Conservation (phyloP, 2,329 filamentous ascomycete species). For the Colletotrichum musae region DNA sequence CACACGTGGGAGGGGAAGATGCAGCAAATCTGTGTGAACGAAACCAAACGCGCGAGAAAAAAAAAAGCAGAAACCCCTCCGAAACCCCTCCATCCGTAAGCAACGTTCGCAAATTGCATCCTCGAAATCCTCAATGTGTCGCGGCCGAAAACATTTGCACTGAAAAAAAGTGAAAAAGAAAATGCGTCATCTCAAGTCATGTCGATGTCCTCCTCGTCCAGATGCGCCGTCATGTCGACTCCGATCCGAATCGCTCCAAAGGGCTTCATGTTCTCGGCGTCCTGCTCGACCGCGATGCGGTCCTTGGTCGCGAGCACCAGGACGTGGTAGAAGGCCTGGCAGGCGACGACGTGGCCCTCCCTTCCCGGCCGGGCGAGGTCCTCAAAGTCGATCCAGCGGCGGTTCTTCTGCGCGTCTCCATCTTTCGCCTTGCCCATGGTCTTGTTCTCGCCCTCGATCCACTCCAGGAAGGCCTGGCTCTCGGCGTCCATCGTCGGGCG, state of each 20-base stretch:
- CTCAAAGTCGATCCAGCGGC: conserved; percentile 75
- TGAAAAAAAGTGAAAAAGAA: neutral
- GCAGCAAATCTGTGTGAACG: conserved; percentile 17
- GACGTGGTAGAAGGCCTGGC: conserved; percentile 83
- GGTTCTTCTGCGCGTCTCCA: conserved; percentile 48
- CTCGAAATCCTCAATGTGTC: neutral
- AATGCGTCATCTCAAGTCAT: neutral
- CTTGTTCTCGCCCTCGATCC: conserved; percentile 54
- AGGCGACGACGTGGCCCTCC: conserved; percentile 72
- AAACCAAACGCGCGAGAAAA: neutral
- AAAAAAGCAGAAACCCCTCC: conserved; percentile 19
- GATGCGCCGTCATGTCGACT: conserved; percentile 27
- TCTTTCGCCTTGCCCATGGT: conserved; percentile 49
- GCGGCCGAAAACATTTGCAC: conserved; percentile 1
- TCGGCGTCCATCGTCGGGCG: conserved; percentile 59
- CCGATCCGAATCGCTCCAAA: conserved; percentile 66
- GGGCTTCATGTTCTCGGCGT: conserved; percentile 53
- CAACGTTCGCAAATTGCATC: conserved; percentile 15
- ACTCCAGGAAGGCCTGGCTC: conserved; percentile 62
- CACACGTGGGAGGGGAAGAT: conserved; percentile 9
- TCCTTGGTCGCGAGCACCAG: conserved; percentile 79
- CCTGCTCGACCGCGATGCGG: conserved; percentile 74
- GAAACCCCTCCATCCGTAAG: neutral
- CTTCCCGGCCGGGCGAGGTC: conserved; percentile 73
- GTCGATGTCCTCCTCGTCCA: neutral